Conservation (phyloP, 2,329 filamentous ascomycete species). For the Alternaria rosae region DNA sequence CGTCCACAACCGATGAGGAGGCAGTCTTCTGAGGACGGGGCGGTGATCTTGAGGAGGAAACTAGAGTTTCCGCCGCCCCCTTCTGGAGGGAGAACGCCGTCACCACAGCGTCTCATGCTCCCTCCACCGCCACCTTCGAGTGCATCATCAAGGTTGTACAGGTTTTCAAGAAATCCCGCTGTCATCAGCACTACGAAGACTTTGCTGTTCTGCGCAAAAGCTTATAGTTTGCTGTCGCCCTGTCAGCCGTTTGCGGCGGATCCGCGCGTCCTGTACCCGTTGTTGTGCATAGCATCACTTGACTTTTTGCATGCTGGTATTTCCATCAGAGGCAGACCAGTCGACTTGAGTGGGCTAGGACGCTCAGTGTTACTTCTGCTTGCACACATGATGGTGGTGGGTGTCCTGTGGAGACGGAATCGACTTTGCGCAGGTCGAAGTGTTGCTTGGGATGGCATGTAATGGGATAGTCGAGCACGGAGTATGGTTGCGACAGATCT, state of each 20-base stretch:
- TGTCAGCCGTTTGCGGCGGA: conserved; percentile 78
- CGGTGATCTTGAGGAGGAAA: conserved; percentile 42
- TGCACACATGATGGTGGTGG: conserved; percentile 58
- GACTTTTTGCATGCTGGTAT: conserved; percentile 58
- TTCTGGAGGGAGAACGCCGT: conserved; percentile 22
- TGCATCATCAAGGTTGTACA: conserved; percentile 14
- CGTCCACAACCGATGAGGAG: conserved; percentile 19
- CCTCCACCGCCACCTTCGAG: conserved; percentile 38
- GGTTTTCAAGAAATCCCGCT: conserved; percentile 38
- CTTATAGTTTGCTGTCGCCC: conserved; percentile 68
- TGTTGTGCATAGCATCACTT: conserved; percentile 72
- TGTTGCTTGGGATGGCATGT: conserved; percentile 28
- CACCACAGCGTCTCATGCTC: conserved; percentile 42
- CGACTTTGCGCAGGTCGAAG: conserved; percentile 43
- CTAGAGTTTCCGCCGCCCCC: conserved; percentile 33
- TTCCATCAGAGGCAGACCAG: conserved; percentile 21
- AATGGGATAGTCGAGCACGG: not conserved
- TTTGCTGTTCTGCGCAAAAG: conserved; percentile 71
- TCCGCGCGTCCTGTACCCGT: conserved; percentile 68
- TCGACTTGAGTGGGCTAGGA: conserved; percentile 43
- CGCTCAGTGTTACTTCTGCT: conserved; percentile 54
- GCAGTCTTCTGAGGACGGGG: conserved; percentile 36
- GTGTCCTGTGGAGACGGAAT: conserved; percentile 42
- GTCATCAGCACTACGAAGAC: conserved; percentile 58
- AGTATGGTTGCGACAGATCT: not conserved